A percentile compares a stretch with the other conserved stretches of the same genome.
Evolutionary conservation across 208 protist species (phyloP).

Genomic region (Crithidia thermophila): DNA sequence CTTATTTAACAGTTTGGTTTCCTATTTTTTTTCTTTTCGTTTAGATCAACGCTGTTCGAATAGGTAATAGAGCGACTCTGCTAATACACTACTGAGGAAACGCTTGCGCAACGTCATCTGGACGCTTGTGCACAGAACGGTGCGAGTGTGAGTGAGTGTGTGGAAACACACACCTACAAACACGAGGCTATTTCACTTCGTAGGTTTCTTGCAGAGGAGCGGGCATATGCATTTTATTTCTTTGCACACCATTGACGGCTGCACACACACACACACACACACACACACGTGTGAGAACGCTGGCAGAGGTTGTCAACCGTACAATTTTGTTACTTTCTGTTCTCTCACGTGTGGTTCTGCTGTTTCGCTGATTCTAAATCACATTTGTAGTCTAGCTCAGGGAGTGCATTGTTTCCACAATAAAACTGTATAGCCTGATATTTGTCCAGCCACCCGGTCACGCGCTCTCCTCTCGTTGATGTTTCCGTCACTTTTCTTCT

Average conservation of each 20-base stretch:
- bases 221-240: slow-evolving; percentile 19
- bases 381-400: too few species aligned
- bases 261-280: slow-evolving; percentile 2
- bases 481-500: neutral
- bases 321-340: too few species aligned
- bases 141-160: neutral
- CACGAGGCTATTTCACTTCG: neutral
- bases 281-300: too few species aligned
- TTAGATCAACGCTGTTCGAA: slow-evolving; percentile 14
- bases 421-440: slow-evolving; percentile 14
- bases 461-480: too few species aligned
- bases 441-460: slow-evolving; percentile 15
- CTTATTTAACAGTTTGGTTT: neutral
- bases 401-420: slow-evolving; percentile 6
- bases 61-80: slow-evolving; percentile 25
- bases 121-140: too few species aligned
- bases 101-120: too few species aligned
- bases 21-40: slow-evolving; percentile 8
- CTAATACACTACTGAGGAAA: neutral
- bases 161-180: neutral
- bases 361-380: too few species aligned
- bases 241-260: neutral
- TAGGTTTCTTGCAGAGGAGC: slow-evolving; percentile 5
- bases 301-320: too few species aligned
- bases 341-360: too few species aligned